These are phyloP conservation scores for Aspergillus sp. DNA, from an alignment of 2,329 filamentous ascomycete genomes.

Conservation along the genomic window DNA sequence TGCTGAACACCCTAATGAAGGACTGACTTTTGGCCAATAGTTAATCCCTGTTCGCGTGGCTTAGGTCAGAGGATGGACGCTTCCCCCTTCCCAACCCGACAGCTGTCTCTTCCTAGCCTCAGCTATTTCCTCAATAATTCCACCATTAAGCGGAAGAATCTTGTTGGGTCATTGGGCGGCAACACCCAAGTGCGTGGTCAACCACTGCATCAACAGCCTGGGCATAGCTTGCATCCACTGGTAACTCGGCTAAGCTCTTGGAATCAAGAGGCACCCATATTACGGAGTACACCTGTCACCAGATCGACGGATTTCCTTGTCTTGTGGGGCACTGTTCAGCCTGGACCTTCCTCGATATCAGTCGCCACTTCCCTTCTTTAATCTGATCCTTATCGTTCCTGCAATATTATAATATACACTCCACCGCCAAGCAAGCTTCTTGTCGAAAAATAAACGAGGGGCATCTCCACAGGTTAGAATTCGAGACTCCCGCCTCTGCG, in stretches of 20 bases:
- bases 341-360: slow-evolving; percentile 3
- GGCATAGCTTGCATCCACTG: not conserved
- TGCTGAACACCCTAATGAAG: not conserved
- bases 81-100: not conserved
- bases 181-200: not conserved
- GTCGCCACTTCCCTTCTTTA: not conserved
- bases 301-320: not conserved
- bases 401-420: not conserved
- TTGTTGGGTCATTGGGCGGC: not conserved
- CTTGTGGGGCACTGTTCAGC: slow-evolving; percentile 4
- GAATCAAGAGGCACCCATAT: not conserved
- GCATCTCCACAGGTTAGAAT: not conserved
- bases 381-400: not conserved
- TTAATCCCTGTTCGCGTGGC: not conserved
- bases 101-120: not conserved
- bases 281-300: slow-evolving; percentile 4
- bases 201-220: not conserved
- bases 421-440: not conserved
- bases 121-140: not conserved
- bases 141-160: not conserved
- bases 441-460: not conserved
- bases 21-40: not conserved
- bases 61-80: slow-evolving; percentile 1
- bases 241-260: not conserved
- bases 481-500: not conserved